Base-by-base conservation (phyloP, 2,329 filamentous ascomycete genomes). In the Remersonia thermophila region DNA sequence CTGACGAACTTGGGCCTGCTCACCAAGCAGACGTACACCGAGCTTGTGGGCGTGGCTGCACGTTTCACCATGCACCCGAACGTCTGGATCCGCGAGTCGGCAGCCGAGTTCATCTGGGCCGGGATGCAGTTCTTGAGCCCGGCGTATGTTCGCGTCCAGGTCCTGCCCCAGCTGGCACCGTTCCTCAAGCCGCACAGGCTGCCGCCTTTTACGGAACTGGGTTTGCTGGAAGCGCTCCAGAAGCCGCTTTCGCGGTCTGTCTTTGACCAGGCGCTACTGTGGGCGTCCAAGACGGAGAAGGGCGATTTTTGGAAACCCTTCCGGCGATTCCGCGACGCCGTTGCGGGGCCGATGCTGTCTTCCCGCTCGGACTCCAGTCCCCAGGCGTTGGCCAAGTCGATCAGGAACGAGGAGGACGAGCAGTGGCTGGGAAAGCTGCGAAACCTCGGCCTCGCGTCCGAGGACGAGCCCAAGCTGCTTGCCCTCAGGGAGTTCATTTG, bases 21-120 rank as follows among this genome's bases (percentile, higher is more conserved):
- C 32, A 89, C 93, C 35, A 74, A 85, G 50, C 70, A 78, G 5
- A 89, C 83, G 41, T 80, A 78, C 1, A 94, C 86, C 80, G 86
- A 95, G 53, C 65, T 98, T 27, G 75, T 93, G 15, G 80, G 93
- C 42, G 77, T 89, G 27, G 74, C 89, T 11, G 79, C 73, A 6
- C 76, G 86, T 3, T 94, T 96, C 51, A 79, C 87, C 10, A 79
- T 94, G 66, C 91, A 98, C 54, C 91, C 91, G 0, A 96, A 94
- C 48, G 65, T 84, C 7, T 98, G 91, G 89, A 87, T 98, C 36
- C 76, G 89, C 27, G 89, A 96, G 59, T 83, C 89, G 8, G 80
- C 89, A 3, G 73, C 82, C 7, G 78, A 89, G 44, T 93, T 95
- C 47, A 65, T 96, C 27, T 76, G 84, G 3, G 76, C 81, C 37